phyloP scores from a whole-genome alignment of 2,329 filamentous ascomycete genomes.

The Cladosporium sp. region DNA sequence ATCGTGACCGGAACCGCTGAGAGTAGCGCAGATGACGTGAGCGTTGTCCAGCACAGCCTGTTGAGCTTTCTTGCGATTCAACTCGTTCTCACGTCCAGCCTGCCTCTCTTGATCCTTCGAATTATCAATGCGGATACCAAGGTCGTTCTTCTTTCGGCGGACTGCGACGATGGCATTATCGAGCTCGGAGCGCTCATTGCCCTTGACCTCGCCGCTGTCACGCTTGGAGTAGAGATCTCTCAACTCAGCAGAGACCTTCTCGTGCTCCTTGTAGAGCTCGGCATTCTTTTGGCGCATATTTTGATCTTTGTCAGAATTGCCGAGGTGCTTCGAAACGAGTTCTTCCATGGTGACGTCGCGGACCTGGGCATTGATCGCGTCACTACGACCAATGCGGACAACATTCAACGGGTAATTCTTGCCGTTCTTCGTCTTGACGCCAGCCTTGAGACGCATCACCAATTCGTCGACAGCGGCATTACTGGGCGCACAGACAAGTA shows the following conservation, averaged over 20 bases:
- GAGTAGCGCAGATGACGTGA: constrained; percentile 88
- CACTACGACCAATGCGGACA: constrained; percentile 80
- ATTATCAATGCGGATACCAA: constrained; percentile 79
- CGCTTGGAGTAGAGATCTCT: constrained; percentile 64
- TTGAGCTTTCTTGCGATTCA: constrained; percentile 76
- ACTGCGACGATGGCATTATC: constrained; percentile 72
- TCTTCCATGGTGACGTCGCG: constrained; percentile 91
- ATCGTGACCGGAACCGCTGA: constrained; percentile 93
- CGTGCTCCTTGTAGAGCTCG: constrained; percentile 66
- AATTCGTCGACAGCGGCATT: constrained; percentile 96
- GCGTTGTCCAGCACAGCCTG: constrained; percentile 86
- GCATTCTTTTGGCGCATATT: constrained; percentile 47
- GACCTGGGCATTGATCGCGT: constrained; percentile 85
- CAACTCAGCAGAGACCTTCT: constrained; percentile 58
- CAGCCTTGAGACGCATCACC: constrained; percentile 83
- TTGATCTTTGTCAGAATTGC: constrained; percentile 31
- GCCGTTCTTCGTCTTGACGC: constrained; percentile 72
- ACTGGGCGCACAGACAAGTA: constrained; percentile 95
- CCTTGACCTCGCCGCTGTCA: constrained; percentile 46
- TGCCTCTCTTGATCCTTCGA: constrained; percentile 81
- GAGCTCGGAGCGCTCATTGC: constrained; percentile 54
- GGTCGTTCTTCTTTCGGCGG: constrained; percentile 66
- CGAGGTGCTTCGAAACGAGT: constrained; percentile 70
- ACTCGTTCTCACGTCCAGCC: constrained; percentile 74
- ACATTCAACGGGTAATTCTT: constrained; percentile 72